Base-by-base conservation (phyloP, 2,329 filamentous ascomycete genomes). In the Penicillium vulpinum region DNA sequence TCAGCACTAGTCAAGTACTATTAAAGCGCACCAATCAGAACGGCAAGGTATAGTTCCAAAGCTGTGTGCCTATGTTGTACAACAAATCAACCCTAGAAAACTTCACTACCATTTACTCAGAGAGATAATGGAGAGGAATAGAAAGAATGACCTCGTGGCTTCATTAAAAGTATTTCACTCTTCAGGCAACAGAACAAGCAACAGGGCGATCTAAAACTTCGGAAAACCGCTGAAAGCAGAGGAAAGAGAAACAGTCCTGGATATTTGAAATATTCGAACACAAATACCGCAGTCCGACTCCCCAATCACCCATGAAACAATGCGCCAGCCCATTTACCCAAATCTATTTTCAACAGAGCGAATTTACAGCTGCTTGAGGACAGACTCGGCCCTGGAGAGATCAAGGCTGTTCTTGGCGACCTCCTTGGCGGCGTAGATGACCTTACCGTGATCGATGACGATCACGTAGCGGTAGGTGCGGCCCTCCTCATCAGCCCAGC, bases 401-500 rank as follows among this genome's bases (percentile, higher is more conserved):
- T 82, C 68, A 36, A 71, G 65, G 60, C 65, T 56, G 64, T 75
- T 70, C 67, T 70, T 72, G 45, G 63, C 82, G 61, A 73, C 74
- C 79, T 95, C 91, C 69, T 85, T 87, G 77, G 88, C 89, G 59
- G 90, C 89, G 75, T 95, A 95, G 70, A 79, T 81, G 69, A 96
- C 83, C 81, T 90, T 93, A 75, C 91, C 91, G 75, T 95, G 81
- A 78, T 92, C 91, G 65, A 95, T 78, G 68, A 92, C 80, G 74
- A 96, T 84, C 67, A 89, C 91, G 79, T 90, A 95, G 61, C 91
- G 84, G 61, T 84, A 86, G 63, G 89, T 92, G 63, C 91, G 84
- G 70, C 90, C 88, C 58, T 87, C 88, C 21, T 80, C 81, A 45
- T 85, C 79, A 62, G 82, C 84, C 91, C 91, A 95, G 74, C 88